Percentiles rank a stretch among this genome's conserved stretches.
Evolutionary conservation across 495 filamentous ascomycete genomes (phyloP).

Genomic region (Acidomyces sp.): DNA sequence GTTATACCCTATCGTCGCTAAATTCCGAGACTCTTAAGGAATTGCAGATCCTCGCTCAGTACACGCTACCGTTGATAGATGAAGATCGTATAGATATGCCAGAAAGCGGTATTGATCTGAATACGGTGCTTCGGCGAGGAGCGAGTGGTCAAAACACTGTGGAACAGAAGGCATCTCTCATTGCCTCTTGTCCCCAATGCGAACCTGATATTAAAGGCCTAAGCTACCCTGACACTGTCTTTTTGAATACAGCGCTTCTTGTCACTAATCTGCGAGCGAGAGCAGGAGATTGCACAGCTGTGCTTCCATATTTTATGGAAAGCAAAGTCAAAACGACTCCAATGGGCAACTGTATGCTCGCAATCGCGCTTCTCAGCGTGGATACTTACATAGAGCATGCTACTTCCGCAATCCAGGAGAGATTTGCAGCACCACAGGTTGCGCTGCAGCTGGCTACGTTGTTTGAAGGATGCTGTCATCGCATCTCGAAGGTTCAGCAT

Average conservation of each 20-base stretch:
- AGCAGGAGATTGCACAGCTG: slow-evolving; percentile 74
- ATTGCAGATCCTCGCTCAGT: slow-evolving; percentile 64
- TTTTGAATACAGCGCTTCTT: slow-evolving; percentile 72
- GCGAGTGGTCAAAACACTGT: slow-evolving; percentile 60
- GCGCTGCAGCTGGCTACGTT: slow-evolving; percentile 75
- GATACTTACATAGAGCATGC: slow-evolving; percentile 61
- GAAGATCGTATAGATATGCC: slow-evolving; percentile 74
- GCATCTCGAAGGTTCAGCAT: slow-evolving; percentile 76
- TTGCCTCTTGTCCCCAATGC: slow-evolving; percentile 55
- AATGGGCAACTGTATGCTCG: slow-evolving; percentile 75
- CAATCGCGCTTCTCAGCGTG: slow-evolving; percentile 61
- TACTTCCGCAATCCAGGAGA: slow-evolving; percentile 51
- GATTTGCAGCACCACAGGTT: slow-evolving; percentile 72
- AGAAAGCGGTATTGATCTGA: slow-evolving; percentile 91
- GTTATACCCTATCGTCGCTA: slow-evolving; percentile 62
- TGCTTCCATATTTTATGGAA: slow-evolving; percentile 81
- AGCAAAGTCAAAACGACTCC: slow-evolving; percentile 65
- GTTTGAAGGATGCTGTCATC: slow-evolving; percentile 79
- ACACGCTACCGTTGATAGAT: slow-evolving; percentile 71
- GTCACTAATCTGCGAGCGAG: slow-evolving; percentile 74
- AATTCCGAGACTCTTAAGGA: slow-evolving; percentile 57
- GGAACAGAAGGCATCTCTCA: slow-evolving; percentile 67
- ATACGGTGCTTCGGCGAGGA: slow-evolving; percentile 74
- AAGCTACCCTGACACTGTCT: slow-evolving; percentile 77
- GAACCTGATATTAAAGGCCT: slow-evolving; percentile 65